These are phyloP conservation scores for Piper longum DNA, from an alignment of 164 flowering plant species.

Conservation along the genomic window DNA sequence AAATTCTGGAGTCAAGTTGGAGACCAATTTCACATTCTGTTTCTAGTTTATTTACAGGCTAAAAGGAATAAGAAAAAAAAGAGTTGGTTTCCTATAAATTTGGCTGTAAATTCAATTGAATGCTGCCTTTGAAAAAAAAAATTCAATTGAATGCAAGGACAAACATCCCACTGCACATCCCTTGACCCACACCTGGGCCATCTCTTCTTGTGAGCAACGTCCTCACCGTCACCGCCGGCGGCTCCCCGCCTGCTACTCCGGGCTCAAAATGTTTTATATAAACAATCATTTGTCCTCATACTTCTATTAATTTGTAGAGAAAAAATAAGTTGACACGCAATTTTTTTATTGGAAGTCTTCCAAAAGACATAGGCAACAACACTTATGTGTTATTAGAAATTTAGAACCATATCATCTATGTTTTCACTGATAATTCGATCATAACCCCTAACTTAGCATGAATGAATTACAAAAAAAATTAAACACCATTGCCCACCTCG, in stretches of 20 bases:
- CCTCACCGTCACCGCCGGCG: background rate
- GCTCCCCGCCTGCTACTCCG: background rate
- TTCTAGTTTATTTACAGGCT: background rate
- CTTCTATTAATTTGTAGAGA: background rate
- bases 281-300: background rate
- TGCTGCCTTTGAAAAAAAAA: background rate
- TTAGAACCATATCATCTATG: too few relatives aligned
- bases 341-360: background rate
- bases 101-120: background rate
- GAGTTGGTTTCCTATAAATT: background rate
- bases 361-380: background rate
- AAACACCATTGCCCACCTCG: too few relatives aligned
- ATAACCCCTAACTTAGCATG: too few relatives aligned
- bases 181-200: slow-evolving; percentile 2
- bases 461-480: too few relatives aligned
- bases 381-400: too few relatives aligned
- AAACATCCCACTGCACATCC: slow-evolving; percentile 7
- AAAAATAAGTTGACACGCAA: background rate
- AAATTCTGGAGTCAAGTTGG: background rate
- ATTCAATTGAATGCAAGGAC: slow-evolving; percentile 7
- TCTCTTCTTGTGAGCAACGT: background rate
- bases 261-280: background rate
- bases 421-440: too few relatives aligned
- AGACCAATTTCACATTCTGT: background rate
- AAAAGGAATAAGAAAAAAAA: background rate